phyloP scores from a whole-genome alignment of 2,329 filamentous ascomycete genomes.

The Leptographium galeiforme region DNA sequence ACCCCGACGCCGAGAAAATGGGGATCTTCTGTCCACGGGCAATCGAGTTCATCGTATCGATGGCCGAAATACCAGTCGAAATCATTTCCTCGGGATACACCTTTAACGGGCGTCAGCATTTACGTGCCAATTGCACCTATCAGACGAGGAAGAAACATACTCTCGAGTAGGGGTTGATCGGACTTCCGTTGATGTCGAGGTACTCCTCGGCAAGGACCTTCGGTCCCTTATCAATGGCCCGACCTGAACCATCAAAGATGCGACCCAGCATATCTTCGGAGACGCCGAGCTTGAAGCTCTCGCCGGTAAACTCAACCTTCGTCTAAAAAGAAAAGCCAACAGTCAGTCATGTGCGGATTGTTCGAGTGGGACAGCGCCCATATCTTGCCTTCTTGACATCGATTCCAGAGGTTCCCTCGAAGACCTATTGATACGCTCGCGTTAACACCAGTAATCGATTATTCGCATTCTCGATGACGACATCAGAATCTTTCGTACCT shows the following conservation, averaged over 20 bases:
- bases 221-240: slow-evolving; percentile 96
- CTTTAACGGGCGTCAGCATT: slow-evolving; percentile 28
- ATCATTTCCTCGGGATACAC: slow-evolving; percentile 99
- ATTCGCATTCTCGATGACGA: background rate
- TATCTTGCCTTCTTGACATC: slow-evolving; percentile 91
- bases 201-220: slow-evolving; percentile 98
- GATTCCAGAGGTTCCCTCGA: slow-evolving; percentile 92
- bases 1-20: slow-evolving; percentile 95
- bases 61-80: slow-evolving; percentile 96
- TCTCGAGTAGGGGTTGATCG: slow-evolving; percentile 96
- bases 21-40: slow-evolving; percentile 99
- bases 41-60: slow-evolving; percentile 97
- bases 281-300: slow-evolving; percentile 96
- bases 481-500: slow-evolving; percentile 40
- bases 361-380: no score
- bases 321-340: slow-evolving; percentile 42
- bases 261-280: slow-evolving; percentile 99
- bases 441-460: background rate
- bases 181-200: slow-evolving; percentile 96
- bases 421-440: slow-evolving; percentile 48
- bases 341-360: background rate
- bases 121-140: background rate
- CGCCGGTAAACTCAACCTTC: slow-evolving; percentile 91
- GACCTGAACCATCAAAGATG: slow-evolving; percentile 95
- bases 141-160: slow-evolving; percentile 35